phyloP scores from a whole-genome alignment of 2,329 filamentous ascomycete species.

The Thelonectria discophora region DNA sequence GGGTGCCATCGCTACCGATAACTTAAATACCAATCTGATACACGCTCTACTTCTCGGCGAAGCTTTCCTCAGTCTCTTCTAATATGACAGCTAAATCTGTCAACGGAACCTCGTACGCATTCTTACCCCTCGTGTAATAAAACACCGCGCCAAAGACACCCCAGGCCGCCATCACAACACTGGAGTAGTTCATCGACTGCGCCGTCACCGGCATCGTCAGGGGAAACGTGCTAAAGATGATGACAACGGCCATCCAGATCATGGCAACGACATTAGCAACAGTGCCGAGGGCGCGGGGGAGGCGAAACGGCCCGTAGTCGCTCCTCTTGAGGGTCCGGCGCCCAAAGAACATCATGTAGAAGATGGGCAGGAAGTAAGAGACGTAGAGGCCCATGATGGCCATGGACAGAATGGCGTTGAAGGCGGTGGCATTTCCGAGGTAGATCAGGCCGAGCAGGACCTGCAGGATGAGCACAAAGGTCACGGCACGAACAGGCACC shows the following conservation, averaged over 20 bases:
- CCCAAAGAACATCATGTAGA: constrained; percentile 49
- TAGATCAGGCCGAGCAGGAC: constrained; percentile 50
- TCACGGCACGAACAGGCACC: constrained; percentile 46
- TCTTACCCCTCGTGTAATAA: constrained; percentile 39
- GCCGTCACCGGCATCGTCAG: constrained; percentile 50
- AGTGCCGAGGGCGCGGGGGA: constrained; percentile 47
- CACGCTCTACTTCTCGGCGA: constrained; percentile 3
- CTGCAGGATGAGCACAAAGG: constrained; percentile 40
- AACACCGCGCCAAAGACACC: constrained; percentile 46
- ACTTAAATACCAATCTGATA: background rate
- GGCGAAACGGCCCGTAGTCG: constrained; percentile 39
- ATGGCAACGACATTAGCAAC: constrained; percentile 52
- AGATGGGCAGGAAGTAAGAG: constrained; percentile 53
- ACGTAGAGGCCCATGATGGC: constrained; percentile 54
- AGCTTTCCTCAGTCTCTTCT: background rate
- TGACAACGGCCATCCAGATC: constrained; percentile 54
- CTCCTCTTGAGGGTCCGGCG: constrained; percentile 34
- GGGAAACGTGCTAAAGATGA: constrained; percentile 58
- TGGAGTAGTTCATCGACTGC: constrained; percentile 58
- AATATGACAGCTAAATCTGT: constrained; percentile 11
- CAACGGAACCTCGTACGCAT: constrained; percentile 42
- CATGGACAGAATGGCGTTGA: constrained; percentile 53
- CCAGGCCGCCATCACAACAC: constrained; percentile 54
- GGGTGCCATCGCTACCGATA: no score
- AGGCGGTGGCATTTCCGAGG: constrained; percentile 53